These are phyloP conservation scores for Pseudoneurospora amorphoporcata DNA, from an alignment of 495 filamentous ascomycete species.

Conservation along the genomic window DNA sequence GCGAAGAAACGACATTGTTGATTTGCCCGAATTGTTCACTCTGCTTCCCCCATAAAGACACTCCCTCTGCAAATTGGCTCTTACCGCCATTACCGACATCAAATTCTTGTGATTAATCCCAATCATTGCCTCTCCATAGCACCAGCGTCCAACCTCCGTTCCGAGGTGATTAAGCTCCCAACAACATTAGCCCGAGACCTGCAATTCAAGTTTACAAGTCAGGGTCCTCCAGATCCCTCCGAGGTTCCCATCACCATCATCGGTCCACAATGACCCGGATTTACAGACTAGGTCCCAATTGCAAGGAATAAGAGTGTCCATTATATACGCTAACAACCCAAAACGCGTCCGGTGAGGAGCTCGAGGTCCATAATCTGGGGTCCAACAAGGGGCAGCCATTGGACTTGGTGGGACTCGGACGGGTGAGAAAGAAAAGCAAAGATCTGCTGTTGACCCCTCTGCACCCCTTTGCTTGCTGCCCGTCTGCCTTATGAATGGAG, in stretches of 20 bases:
- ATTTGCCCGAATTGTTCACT: neutral
- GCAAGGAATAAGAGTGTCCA: neutral
- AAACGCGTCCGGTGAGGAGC: neutral
- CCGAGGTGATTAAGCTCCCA: too few species aligned
- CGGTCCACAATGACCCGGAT: neutral
- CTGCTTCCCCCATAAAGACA: neutral
- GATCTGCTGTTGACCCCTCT: neutral
- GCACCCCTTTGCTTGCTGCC: neutral
- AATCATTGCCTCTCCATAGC: neutral
- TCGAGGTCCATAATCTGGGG: neutral
- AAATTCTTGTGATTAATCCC: neutral
- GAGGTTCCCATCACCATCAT: neutral
- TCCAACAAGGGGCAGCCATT: neutral
- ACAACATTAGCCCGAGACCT: neutral
- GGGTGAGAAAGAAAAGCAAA: neutral
- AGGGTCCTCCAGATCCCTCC: neutral
- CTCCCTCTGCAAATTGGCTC: neutral
- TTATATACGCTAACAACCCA: neutral
- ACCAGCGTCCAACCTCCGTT: neutral
- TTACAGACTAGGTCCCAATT: neutral
- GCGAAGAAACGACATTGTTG: neutral
- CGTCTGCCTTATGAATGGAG: neutral
- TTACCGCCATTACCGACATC: neutral
- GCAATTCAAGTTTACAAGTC: neutral
- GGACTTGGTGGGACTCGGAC: neutral